Evolutionary conservation across 1,284 basidiomycete species (phyloP), one percentile per base, ranked within the genome.

Genomic region (Tranzscheliella williamsii): DNA sequence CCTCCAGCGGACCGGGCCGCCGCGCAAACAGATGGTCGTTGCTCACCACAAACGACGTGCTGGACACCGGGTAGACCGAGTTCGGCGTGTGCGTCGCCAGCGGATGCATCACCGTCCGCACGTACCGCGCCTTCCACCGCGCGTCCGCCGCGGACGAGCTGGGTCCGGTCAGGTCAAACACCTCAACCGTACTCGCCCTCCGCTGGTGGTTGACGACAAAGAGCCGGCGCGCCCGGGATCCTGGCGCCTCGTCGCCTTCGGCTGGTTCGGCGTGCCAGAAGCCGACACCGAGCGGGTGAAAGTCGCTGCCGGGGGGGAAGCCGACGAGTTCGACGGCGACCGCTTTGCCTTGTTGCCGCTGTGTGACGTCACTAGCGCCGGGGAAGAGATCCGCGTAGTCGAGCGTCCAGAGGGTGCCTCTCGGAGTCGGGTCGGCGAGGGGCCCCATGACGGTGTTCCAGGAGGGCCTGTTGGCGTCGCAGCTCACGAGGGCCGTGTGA

Each of bases 11-110:
- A 2, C 38, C 50, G 3, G 55, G 79, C 12, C 87, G 82, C 7
- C 85, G 81, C 0, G 87, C 87, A 65, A 87, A 73, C 21, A 84
- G 72, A 65, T 88, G 87, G 68, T 88, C 87, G 67, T 88, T 85
- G 24, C 83, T 83, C 27, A 88, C 81, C 57, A 85, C 85, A 72
- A 88, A 87, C 1, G 84, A 82, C 42, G 81, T 81, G 1, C 83
- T 81, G 20, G 83, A 83, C 5, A 86, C 84, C 32, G 86, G 78
- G 6, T 85, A 83, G 47, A 88, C 72, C 6, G 84, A 80, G 69
- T 88, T 88, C 16, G 86, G 85, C 0, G 70, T 31, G 29, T 63
- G 60, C n/a, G 64, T 64, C 4, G 60, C 53, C 0, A 63, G n/a
- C 1, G 60, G 50, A 27, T 63, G 41, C 5, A 42, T 42, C 1